Evolutionary conservation across 768 basidiomycete genomes (phyloP), one percentile per base, ranked within the genome.

Genomic region (Termitomyces sp.): DNA sequence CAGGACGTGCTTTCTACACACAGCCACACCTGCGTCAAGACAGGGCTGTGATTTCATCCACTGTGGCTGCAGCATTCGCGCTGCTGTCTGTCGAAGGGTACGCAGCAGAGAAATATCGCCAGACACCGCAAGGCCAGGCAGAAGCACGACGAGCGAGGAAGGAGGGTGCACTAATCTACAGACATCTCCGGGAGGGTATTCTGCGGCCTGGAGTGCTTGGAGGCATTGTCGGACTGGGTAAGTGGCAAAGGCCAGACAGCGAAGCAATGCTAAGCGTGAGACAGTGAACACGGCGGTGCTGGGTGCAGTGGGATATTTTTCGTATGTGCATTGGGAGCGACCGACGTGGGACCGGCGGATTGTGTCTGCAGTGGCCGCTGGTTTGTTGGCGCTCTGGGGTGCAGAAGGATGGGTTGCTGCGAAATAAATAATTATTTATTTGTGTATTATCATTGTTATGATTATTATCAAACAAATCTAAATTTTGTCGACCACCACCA

Each of bases 151-250:
- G 76, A n/a, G 86, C 83, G 2, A 79, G 74, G 62, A 68, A 80
- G 55, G 84, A 87, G 70, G 83, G 85, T 55, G 72, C 78, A 2
- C 60, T 75, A 4, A 65, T 87, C 52, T 87, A 85, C 71, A 71
- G 76, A 16, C 76, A 80, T 51, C 67, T 80, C 10, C 76, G 76
- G 45, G 85, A 88, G 61, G 71, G 79, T 41, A 65, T 88, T 30
- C 70, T 88, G 33, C 76, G 86, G 50, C 88, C 88, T 26, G 79
- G 84, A 55, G 81, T 88, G 3, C 75, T 87, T 11, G 83, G 87
- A 52, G 85, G 89, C 48, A 63, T 88, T 10, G 68, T 86, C 44
- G 86, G 87, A 52, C 58, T 84, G 38, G 60, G 87, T 88, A 65
- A 70, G 82, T 71, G 5, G 28, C 33, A 5, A 16, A 45, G 1